Evolutionary conservation across 306 rosid species (phyloP).

Genomic region (Cucurbita argyrosperma): DNA sequence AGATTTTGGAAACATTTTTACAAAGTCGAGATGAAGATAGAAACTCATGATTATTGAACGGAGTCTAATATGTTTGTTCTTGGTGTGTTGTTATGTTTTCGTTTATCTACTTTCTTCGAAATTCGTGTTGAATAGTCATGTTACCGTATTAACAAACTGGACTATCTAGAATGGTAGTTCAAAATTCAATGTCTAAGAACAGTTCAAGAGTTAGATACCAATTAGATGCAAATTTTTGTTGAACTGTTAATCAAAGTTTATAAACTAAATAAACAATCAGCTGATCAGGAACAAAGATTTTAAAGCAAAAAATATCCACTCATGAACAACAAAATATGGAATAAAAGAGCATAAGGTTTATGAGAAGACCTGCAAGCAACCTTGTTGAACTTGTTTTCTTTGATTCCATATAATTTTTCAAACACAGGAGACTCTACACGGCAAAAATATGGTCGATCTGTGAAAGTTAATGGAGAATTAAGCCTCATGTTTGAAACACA

Average conservation of each 20-base stretch:
- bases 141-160: not conserved
- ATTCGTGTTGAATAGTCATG: too few species aligned
- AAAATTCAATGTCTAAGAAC: not conserved
- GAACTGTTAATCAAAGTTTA: not conserved
- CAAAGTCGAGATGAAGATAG: too few species aligned
- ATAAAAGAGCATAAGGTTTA: not conserved
- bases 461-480: not conserved
- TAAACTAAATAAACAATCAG: not conserved
- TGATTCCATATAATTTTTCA: conserved; percentile 44
- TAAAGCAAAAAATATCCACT: not conserved
- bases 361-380: conserved; percentile 77
- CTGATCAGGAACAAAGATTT: too few species aligned
- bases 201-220: too few species aligned
- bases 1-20: too few species aligned
- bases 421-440: conserved; percentile 64
- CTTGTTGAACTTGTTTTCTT: conserved; percentile 50
- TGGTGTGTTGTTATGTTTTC: too few species aligned
- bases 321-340: not conserved
- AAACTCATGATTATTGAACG: too few species aligned
- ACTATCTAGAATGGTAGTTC: not conserved
- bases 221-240: too few species aligned
- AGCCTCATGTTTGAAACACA: not conserved
- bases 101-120: too few species aligned
- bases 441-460: conserved; percentile 92
- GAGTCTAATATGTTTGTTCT: too few species aligned